phyloP scores from a whole-genome alignment of 2,329 filamentous ascomycete genomes.

The Pseudocercospora pini-densiflorae region DNA sequence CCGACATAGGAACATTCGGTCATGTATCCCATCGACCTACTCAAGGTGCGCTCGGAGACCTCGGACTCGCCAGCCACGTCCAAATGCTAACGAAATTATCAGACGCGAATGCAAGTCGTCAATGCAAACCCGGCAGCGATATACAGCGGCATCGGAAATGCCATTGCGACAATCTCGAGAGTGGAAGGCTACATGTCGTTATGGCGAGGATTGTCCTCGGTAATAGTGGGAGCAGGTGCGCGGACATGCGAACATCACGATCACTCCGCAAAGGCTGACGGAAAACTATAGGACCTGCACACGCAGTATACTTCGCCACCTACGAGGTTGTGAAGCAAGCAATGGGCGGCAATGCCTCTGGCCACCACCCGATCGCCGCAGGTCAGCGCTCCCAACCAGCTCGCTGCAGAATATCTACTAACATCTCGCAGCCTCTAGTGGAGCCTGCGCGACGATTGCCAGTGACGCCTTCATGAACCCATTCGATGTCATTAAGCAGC shows the following conservation, averaged over 20 bases:
- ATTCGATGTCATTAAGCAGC: slow-evolving; percentile 99
- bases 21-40: slow-evolving; percentile 98
- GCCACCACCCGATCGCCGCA: slow-evolving; percentile 91
- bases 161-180: slow-evolving; percentile 87
- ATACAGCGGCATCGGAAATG: slow-evolving; percentile 89
- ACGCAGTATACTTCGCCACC: slow-evolving; percentile 97
- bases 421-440: slow-evolving; percentile 74
- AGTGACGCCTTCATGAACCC: slow-evolving; percentile 99
- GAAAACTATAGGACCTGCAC: slow-evolving; percentile 74
- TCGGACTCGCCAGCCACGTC: slow-evolving; percentile 11
- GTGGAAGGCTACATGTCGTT: slow-evolving; percentile 88
- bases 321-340: slow-evolving; percentile 97
- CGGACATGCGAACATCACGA: slow-evolving; percentile 16
- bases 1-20: slow-evolving; percentile 84
- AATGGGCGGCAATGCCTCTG: slow-evolving; percentile 87
- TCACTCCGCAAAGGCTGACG: slow-evolving; percentile 31
- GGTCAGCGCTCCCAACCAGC: slow-evolving; percentile 57
- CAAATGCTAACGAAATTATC: slow-evolving; percentile 22
- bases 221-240: slow-evolving; percentile 88
- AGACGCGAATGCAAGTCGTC: slow-evolving; percentile 99
- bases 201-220: slow-evolving; percentile 96
- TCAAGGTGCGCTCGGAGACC: slow-evolving; percentile 71
- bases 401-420: slow-evolving; percentile 4
- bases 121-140: slow-evolving; percentile 79
- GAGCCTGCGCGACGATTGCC: slow-evolving; percentile 92